Base-by-base conservation (phyloP, 1,139 yeast species). In the Kurtzmaniella natalensis region DNA sequence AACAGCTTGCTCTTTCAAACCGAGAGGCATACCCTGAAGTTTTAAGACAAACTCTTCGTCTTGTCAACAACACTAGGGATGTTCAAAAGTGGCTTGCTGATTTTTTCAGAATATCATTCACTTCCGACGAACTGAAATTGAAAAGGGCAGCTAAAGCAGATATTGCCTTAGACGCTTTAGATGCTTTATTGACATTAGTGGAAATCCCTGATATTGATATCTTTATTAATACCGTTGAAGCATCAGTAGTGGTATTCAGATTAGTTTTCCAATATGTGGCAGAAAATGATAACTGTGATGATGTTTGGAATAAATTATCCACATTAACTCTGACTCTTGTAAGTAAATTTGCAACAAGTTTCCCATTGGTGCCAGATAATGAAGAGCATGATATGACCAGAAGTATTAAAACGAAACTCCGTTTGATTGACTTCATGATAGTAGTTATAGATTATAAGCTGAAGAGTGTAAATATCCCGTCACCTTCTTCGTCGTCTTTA, bases 371-470 rank as follows among this genome's bases (percentile, higher is more conserved):
- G 5, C 61, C 72, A n/a, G 71, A 67, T 35, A 71, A 69, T 45
- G 63, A 54, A 27, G 81, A 77, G 45, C 65, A 70, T 25, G 79
- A 76, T 46, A 53, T 57, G 22, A 44, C 59, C 25, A 66, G 79
- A 49, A 71, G 78, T 31, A 53, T 78, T 27, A 76, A 74, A 14
- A 64, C 79, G 30, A 79, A 77, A 52, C 60, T 85, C 18, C 82
- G 89, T 29, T 64, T 85, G 19, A 63, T 83, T 35, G 86, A 83
- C 55, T 80, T 89, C 42, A 74, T 87, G 7, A 77, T 84, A 36
- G 74, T 77, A 33, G 75, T 87, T 2, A 76, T 89, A 25, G 77
- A 78, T 37, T 76, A 78, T 19, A 96, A 89, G 47, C 70, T 84
- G 17, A 71, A 76, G 23, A 64, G 18, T 33, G 30, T 42, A 3